Percentiles rank a stretch among this genome's conserved stretches.
Evolutionary conservation across 1,284 basidiomycete species (phyloP).

Genomic region (Ustilago nuda): DNA sequence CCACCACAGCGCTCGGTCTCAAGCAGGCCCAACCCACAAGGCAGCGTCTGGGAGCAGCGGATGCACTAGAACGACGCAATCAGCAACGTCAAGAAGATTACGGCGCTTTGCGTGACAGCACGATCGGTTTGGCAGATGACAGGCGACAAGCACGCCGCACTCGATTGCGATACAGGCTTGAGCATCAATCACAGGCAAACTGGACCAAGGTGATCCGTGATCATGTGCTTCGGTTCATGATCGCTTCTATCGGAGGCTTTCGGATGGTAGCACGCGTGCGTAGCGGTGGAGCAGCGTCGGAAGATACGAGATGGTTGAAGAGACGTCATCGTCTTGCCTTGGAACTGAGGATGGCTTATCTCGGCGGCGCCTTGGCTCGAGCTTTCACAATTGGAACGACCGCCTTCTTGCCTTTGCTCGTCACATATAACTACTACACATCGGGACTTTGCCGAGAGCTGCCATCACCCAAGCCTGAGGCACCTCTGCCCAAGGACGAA

Average conservation of each 20-base stretch:
- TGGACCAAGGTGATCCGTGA: conserved; percentile 25
- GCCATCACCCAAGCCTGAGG: conserved; percentile 39
- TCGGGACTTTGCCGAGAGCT: conserved; percentile 48
- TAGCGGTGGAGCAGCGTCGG: not conserved
- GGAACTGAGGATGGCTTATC: conserved; percentile 52
- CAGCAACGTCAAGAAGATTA: conserved; percentile 20
- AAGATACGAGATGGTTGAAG: conserved; percentile 4
- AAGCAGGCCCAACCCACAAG: not conserved
- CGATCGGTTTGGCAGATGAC: conserved; percentile 28
- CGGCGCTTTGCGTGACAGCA: conserved; percentile 41
- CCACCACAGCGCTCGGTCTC: conserved; percentile 30
- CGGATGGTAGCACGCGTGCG: conserved; percentile 22
- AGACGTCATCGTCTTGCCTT: conserved; percentile 15
- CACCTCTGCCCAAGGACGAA: conserved; percentile 44
- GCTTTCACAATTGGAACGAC: conserved; percentile 59
- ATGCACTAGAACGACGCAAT: conserved; percentile 1
- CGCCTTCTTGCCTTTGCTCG: conserved; percentile 57
- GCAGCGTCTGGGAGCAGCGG: conserved; percentile 3
- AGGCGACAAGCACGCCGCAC: conserved; percentile 36
- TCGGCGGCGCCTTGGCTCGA: conserved; percentile 54
- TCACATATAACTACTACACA: conserved; percentile 55
- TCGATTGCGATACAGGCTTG: conserved; percentile 28
- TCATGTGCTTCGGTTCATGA: conserved; percentile 15
- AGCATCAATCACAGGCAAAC: conserved; percentile 16
- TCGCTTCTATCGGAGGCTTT: conserved; percentile 35